phyloP scores from a whole-genome alignment of 805 yeast species.

The Candida loeiensis region DNA sequence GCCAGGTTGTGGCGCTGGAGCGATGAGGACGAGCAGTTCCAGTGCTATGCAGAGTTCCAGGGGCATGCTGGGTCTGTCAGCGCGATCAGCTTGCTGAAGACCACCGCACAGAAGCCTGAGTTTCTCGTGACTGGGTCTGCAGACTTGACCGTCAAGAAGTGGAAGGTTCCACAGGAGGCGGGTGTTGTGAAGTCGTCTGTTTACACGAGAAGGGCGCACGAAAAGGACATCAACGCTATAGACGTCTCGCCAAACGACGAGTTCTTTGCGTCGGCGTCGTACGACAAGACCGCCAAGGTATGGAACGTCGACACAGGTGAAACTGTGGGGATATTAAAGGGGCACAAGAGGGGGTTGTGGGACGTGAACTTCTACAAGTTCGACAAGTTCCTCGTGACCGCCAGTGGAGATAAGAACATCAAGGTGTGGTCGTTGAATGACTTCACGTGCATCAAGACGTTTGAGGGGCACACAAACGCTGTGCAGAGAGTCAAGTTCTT shows the following conservation, averaged over 20 bases:
- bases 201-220: constrained; percentile 94
- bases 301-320: constrained; percentile 91
- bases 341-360: constrained; percentile 95
- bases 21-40: constrained; percentile 36
- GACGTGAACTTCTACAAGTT: constrained; percentile 77
- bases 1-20: constrained; percentile 79
- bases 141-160: constrained; percentile 81
- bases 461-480: constrained; percentile 93
- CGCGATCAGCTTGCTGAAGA: constrained; percentile 71
- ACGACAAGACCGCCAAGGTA: constrained; percentile 85
- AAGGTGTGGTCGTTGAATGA: constrained; percentile 86
- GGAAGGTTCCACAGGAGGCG: constrained; percentile 61
- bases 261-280: constrained; percentile 87
- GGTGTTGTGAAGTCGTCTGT: constrained; percentile 56
- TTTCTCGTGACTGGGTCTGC: constrained; percentile 79
- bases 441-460: constrained; percentile 70
- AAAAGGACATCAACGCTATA: constrained; percentile 87
- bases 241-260: constrained; percentile 91
- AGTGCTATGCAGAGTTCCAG: constrained; percentile 56
- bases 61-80: constrained; percentile 91
- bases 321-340: constrained; percentile 74
- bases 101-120: constrained; percentile 47
- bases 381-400: constrained; percentile 74
- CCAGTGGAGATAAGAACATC: constrained; percentile 89
- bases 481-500: constrained; percentile 78